A percentile compares a stretch with the other conserved stretches of the same genome.
phyloP scores from a whole-genome alignment of 2,329 filamentous ascomycete genomes.

The Acrocalymma vagum region DNA sequence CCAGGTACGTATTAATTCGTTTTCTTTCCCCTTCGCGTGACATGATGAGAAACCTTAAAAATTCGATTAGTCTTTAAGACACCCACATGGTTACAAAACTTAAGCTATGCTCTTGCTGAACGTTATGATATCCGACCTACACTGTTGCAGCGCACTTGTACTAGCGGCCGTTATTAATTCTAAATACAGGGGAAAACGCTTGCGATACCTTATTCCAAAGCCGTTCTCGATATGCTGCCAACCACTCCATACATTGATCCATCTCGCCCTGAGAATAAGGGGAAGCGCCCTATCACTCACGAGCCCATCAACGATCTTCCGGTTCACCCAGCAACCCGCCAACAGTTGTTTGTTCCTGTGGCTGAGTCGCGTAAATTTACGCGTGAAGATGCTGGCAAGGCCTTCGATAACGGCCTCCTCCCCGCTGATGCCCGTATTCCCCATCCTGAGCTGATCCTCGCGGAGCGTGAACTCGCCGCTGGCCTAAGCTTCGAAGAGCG shows the following conservation, averaged over 20 bases:
- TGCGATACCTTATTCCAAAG: constrained; percentile 78
- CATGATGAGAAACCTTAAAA: constrained; percentile 76
- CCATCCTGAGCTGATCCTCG: constrained; percentile 65
- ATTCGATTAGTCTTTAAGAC: constrained; percentile 99
- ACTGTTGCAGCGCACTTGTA: background rate
- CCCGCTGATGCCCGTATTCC: constrained; percentile 71
- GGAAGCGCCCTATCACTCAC: constrained; percentile 55
- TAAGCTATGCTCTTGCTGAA: constrained; percentile 79
- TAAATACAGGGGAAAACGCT: constrained; percentile 73
- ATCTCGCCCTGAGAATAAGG: constrained; percentile 30
- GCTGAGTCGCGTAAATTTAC: constrained; percentile 71
- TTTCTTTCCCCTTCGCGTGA: constrained; percentile 15
- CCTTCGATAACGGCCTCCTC: constrained; percentile 66
- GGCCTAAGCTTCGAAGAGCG: constrained; percentile 46
- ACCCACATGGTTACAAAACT: constrained; percentile 83
- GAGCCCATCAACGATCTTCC: constrained; percentile 72
- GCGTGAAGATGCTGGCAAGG: constrained; percentile 70
- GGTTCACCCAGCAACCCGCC: constrained; percentile 62
- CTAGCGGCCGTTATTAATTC: constrained; percentile 9
- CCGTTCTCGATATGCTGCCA: constrained; percentile 83
- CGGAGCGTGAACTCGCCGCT: constrained; percentile 46
- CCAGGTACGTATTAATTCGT: constrained; percentile 68
- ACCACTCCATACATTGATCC: constrained; percentile 58
- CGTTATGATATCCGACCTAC: constrained; percentile 16
- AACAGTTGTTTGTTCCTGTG: constrained; percentile 69